A percentile compares a stretch with the other conserved stretches of the same genome.
Conservation (phyloP, 805 yeast genomes). For the Kluyveromyces siamensis region DNA sequence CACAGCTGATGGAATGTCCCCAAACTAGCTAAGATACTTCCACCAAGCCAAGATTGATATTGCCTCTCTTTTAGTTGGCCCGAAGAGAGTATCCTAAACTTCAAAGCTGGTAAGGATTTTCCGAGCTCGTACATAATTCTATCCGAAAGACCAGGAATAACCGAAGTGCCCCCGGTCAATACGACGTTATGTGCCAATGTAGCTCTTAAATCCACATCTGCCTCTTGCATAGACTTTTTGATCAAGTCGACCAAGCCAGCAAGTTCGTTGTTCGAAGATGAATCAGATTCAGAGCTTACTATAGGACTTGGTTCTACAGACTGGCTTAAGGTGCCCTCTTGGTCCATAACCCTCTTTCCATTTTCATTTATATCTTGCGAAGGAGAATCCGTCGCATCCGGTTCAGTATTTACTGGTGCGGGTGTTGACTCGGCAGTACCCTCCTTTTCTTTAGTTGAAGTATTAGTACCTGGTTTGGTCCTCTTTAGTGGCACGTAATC, state of each 20-base stretch:
- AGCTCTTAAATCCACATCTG: constrained; percentile 78
- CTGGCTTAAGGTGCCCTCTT: not conserved
- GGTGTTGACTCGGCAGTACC: constrained; percentile 24
- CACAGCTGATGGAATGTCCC: constrained; percentile 94
- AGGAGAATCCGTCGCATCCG: constrained; percentile 7
- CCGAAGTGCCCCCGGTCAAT: constrained; percentile 75
- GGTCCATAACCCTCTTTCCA: constrained; percentile 24
- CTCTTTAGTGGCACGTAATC: constrained; percentile 73
- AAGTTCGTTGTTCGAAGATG: constrained; percentile 9
- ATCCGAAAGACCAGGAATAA: constrained; percentile 75
- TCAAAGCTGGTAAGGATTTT: constrained; percentile 69
- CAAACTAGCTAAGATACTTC: constrained; percentile 74
- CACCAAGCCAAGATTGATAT: constrained; percentile 86
- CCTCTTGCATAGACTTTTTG: constrained; percentile 41
- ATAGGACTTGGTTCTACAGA: not conserved
- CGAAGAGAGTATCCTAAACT: constrained; percentile 72
- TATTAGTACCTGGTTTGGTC: constrained; percentile 27
- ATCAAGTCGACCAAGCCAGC: constrained; percentile 54
- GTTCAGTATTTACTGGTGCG: constrained; percentile 13
- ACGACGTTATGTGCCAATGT: constrained; percentile 83
- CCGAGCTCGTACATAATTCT: constrained; percentile 64
- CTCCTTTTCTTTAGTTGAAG: constrained; percentile 23
- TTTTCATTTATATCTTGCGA: constrained; percentile 15
- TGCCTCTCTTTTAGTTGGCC: constrained; percentile 73
- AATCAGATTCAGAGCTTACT: not conserved